Evolutionary conservation across 2,329 filamentous ascomycete genomes (phyloP).

Genomic region (Emergomyces orientalis): DNA sequence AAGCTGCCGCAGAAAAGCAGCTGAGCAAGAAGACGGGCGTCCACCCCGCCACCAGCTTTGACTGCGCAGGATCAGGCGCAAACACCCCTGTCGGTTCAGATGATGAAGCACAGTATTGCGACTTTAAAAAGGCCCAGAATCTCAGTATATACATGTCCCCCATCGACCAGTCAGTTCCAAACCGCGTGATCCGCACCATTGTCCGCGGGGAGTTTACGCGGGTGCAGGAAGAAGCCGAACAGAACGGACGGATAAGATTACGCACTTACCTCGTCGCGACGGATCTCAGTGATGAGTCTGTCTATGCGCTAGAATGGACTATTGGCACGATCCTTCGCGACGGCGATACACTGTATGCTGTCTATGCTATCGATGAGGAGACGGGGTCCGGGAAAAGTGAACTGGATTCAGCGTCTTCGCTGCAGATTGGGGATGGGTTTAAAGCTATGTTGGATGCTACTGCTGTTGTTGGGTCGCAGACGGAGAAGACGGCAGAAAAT

Average conservation of each 20-base stretch:
- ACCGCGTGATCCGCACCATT: conserved; percentile 80
- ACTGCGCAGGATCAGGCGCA: conserved; percentile 52
- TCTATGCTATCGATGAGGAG: conserved; percentile 91
- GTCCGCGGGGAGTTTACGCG: conserved; percentile 75
- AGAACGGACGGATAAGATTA: conserved; percentile 60
- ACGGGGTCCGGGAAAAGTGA: conserved; percentile 32
- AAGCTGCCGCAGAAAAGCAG: conserved; percentile 51
- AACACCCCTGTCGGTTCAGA: conserved; percentile 68
- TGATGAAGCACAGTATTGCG: conserved; percentile 71
- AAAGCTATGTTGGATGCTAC: conserved; percentile 69
- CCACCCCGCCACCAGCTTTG: conserved; percentile 79
- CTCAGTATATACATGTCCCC: conserved; percentile 72
- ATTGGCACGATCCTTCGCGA: conserved; percentile 90
- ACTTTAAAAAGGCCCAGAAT: conserved; percentile 80
- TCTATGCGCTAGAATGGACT: conserved; percentile 93
- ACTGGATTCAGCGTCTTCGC: conserved; percentile 32
- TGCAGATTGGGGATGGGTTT: conserved; percentile 59
- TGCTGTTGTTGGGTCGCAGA: conserved; percentile 51
- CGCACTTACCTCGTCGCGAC: conserved; percentile 94
- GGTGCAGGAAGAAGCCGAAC: conserved; percentile 67
- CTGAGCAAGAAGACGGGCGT: conserved; percentile 43
- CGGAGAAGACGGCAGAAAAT: conserved; percentile 47
- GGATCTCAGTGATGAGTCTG: conserved; percentile 86
- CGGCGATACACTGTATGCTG: conserved; percentile 84
- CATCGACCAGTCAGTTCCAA: conserved; percentile 61